These are phyloP conservation scores for Apiotrichum porosum DNA, from an alignment of 1,284 basidiomycete species.

Conservation along the genomic window DNA sequence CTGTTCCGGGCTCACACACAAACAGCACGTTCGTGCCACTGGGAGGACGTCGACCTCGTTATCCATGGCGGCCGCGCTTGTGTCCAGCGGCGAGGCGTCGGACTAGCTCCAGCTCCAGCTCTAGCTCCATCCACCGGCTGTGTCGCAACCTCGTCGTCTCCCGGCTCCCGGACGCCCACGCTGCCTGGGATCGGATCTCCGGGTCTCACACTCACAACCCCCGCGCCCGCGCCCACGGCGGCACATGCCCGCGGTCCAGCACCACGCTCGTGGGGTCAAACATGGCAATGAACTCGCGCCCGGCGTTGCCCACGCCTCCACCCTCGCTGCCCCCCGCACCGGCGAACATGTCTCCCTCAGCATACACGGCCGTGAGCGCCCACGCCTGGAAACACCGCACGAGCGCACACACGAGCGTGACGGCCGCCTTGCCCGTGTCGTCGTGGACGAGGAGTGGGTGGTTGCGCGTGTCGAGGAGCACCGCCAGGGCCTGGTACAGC, in stretches of 20 bases:
- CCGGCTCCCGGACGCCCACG: too few species aligned
- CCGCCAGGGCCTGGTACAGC: constrained; percentile 19
- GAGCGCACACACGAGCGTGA: constrained; percentile 36
- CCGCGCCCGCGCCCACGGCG: constrained; percentile 27
- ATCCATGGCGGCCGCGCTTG: too few species aligned
- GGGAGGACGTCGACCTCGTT: too few species aligned
- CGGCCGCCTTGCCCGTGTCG: constrained; percentile 43
- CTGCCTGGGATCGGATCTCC: too few species aligned
- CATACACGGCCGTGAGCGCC: constrained; percentile 41
- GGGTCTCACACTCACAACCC: too few species aligned
- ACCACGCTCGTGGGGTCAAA: constrained; percentile 35
- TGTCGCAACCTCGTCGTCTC: too few species aligned
- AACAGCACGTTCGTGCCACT: too few species aligned
- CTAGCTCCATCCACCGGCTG: too few species aligned
- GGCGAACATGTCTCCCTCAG: constrained; percentile 47
- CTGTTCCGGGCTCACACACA: too few species aligned
- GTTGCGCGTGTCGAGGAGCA: constrained; percentile 39
- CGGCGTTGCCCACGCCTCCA: constrained; percentile 39
- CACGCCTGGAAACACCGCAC: constrained; percentile 40
- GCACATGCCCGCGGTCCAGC: constrained; percentile 23
- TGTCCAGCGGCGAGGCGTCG: too few species aligned
- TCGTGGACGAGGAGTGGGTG: constrained; percentile 44
- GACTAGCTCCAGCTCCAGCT: too few species aligned
- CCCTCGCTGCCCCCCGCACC: constrained; percentile 45
- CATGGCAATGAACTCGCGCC: constrained; percentile 45